Evolutionary conservation across 2,329 filamentous ascomycete species (phyloP).

Genomic region (Epichloe typhina): DNA sequence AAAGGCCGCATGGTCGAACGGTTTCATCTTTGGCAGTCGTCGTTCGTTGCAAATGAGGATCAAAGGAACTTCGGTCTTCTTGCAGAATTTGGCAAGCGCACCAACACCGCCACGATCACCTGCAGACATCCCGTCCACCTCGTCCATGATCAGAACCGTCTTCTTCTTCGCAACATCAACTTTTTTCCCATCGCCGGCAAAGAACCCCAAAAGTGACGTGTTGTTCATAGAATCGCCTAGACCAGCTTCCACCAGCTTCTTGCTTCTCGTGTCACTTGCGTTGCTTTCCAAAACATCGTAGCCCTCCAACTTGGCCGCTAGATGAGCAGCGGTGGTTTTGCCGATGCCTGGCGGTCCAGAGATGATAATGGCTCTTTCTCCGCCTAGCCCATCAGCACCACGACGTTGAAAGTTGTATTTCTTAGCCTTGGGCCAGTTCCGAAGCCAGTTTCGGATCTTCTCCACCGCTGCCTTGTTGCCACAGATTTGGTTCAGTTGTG

Average conservation of each 20-base stretch:
- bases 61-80: conserved; percentile 85
- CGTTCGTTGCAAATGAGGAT: conserved; percentile 98
- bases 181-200: conserved; percentile 68
- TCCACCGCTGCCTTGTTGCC: conserved; percentile 88
- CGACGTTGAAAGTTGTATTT: conserved; percentile 71
- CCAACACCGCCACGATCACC: conserved; percentile 93
- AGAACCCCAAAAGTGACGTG: conserved; percentile 82
- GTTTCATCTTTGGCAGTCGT: conserved; percentile 90
- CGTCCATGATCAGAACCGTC: conserved; percentile 93
- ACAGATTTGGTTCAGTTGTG: conserved; percentile 74
- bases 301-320: conserved; percentile 83
- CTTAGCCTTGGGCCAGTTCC: conserved; percentile 65
- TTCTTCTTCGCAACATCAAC: conserved; percentile 79
- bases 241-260: conserved; percentile 82
- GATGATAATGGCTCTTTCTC: conserved; percentile 80
- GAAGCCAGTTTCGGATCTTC: conserved; percentile 78
- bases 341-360: conserved; percentile 93
- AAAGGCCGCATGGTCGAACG: conserved; percentile 76
- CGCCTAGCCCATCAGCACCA: conserved; percentile 73
- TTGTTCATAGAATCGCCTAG: conserved; percentile 88
- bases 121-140: conserved; percentile 97
- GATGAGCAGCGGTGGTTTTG: conserved; percentile 91
- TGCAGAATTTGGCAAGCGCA: conserved; percentile 85
- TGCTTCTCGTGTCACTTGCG: conserved; percentile 89
- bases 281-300: conserved; percentile 93